Percentiles rank a stretch among this genome's conserved stretches.
Conservation (phyloP, 139 green algal genomes). For the Penium margaritaceum region DNA sequence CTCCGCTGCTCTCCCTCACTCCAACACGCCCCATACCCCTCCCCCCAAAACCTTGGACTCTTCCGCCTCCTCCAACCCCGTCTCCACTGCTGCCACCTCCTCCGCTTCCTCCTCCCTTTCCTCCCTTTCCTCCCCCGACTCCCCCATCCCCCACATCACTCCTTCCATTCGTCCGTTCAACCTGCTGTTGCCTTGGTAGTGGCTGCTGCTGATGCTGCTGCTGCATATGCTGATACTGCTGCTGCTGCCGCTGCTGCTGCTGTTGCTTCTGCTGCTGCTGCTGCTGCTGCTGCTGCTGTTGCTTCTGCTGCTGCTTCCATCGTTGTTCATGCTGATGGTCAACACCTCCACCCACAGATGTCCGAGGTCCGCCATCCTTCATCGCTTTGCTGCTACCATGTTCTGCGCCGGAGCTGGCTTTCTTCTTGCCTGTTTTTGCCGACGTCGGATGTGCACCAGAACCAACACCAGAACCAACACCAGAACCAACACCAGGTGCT, state of each 20-base stretch:
- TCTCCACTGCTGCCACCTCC: neutral
- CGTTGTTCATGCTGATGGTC: neutral
- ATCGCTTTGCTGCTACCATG: too few species aligned
- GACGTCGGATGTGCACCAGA: neutral
- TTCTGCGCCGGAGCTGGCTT: too few species aligned
- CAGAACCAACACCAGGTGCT: neutral
- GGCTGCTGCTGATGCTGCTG: neutral
- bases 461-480: neutral
- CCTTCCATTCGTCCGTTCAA: too few species aligned
- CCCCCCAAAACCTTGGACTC: neutral
- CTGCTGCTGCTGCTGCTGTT: neutral
- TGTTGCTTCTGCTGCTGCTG: too few species aligned
- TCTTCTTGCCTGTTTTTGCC: too few species aligned
- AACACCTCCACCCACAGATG: neutral
- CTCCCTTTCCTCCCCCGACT: constrained; percentile 55
- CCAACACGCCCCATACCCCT: neutral
- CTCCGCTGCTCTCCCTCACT: neutral
- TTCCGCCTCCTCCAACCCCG: neutral
- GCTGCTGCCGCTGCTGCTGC: neutral
- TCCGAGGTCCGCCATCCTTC: too few species aligned
- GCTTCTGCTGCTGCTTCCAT: neutral
- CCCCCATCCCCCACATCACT: too few species aligned
- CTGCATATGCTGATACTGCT: neutral
- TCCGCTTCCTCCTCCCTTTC: constrained; percentile 62
- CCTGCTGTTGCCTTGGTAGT: constrained; percentile 57